phyloP scores from a whole-genome alignment of 768 basidiomycete species.

The Hypholoma sublateritium region DNA sequence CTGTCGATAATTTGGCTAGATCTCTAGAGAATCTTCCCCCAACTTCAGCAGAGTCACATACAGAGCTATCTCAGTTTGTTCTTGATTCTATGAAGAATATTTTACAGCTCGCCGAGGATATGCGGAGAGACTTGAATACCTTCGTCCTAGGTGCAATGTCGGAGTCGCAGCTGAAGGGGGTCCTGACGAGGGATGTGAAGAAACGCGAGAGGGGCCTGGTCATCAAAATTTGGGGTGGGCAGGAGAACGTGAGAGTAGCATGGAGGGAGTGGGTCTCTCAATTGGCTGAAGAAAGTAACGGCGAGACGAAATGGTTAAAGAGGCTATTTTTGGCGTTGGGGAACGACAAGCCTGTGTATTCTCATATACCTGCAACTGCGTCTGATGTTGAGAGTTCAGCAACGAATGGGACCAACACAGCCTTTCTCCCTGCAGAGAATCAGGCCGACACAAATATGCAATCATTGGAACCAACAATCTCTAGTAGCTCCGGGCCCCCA shows the following conservation, averaged over 20 bases:
- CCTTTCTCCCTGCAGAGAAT: background rate
- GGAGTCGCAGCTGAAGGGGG: slow-evolving; percentile 52
- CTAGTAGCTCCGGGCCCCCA: background rate
- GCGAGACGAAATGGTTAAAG: slow-evolving; percentile 41
- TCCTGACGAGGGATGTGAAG: slow-evolving; percentile 54
- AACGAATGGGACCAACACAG: no score
- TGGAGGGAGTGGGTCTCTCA: slow-evolving; percentile 36
- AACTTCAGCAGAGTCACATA: background rate
- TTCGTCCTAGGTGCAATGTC: slow-evolving; percentile 66
- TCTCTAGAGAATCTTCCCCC: background rate
- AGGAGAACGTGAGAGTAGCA: slow-evolving; percentile 26
- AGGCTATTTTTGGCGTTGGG: slow-evolving; percentile 47
- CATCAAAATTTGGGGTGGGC: slow-evolving; percentile 46
- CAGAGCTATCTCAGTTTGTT: slow-evolving; percentile 44
- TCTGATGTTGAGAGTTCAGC: background rate
- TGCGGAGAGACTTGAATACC: slow-evolving; percentile 69
- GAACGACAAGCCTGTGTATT: slow-evolving; percentile 38
- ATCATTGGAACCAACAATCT: background rate
- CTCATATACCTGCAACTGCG: slow-evolving; percentile 29
- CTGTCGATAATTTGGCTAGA: slow-evolving; percentile 41
- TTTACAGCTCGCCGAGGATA: slow-evolving; percentile 53
- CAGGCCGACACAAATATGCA: background rate
- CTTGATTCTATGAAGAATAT: slow-evolving; percentile 46
- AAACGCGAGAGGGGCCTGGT: slow-evolving; percentile 54
- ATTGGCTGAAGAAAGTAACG: slow-evolving; percentile 3